Percentiles rank a stretch among this genome's conserved stretches.
Conservation (phyloP, 208 protist genomes). For the Crithidia brevicula region DNA sequence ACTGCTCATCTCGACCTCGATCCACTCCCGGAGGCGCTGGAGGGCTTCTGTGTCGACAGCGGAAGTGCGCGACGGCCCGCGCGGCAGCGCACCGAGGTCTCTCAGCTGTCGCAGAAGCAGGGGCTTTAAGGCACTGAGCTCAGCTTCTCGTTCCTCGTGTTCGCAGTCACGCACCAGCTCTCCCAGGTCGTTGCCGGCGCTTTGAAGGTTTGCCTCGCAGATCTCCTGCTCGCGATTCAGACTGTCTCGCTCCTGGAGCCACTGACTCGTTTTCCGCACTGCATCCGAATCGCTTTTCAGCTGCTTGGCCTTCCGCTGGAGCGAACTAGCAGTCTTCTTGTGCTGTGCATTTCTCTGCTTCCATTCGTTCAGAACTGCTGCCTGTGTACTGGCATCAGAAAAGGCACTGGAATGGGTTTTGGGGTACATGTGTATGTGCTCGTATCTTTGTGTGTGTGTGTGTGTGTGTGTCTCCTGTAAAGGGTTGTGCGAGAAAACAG, state of each 20-base stretch:
- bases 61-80: background rate
- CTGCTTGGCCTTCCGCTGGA: constrained; percentile 38
- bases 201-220: constrained; percentile 19
- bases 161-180: background rate
- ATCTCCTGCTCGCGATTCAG: constrained; percentile 33
- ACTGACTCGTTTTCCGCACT: constrained; percentile 22
- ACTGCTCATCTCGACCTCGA: constrained; percentile 14
- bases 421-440: background rate
- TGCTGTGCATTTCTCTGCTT: constrained; percentile 27
- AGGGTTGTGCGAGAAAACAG: background rate
- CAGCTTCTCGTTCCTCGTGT: background rate
- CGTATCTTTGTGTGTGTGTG: background rate
- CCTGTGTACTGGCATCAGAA: constrained; percentile 34
- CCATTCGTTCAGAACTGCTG: constrained; percentile 56
- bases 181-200: background rate
- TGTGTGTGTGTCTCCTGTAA: background rate
- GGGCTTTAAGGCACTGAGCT: constrained; percentile 18
- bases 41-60: background rate
- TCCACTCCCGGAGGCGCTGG: constrained; percentile 15
- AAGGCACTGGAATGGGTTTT: constrained; percentile 27
- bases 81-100: constrained; percentile 12
- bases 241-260: constrained; percentile 38
- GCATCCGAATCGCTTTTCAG: constrained; percentile 42
- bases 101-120: constrained; percentile 16
- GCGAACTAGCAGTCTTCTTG: constrained; percentile 24